These are phyloP conservation scores for Termitomyces heimii DNA, from an alignment of 768 basidiomycete species.

Conservation along the genomic window DNA sequence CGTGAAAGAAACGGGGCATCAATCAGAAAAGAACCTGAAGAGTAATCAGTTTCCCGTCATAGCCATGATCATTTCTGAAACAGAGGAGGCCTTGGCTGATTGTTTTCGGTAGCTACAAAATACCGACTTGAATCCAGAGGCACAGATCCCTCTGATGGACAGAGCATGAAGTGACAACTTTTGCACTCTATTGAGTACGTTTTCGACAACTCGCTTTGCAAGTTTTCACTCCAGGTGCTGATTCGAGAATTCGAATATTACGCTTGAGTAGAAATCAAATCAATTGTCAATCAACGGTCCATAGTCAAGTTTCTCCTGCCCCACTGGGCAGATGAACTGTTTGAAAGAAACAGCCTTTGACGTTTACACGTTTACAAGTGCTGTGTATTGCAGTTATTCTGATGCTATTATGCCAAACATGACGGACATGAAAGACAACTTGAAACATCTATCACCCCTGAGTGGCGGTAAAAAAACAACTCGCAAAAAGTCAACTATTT, in stretches of 20 bases:
- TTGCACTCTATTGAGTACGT: not conserved
- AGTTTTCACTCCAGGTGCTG: not conserved
- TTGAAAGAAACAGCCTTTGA: not conserved
- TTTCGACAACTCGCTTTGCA: not conserved
- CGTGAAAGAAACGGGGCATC: conserved; percentile 3
- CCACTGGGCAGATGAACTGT: not conserved
- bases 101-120: conserved; percentile 6
- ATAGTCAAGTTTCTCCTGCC: not conserved
- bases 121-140: not conserved
- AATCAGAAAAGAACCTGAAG: conserved; percentile 7
- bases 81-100: conserved; percentile 6
- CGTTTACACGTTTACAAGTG: not conserved
- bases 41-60: not conserved
- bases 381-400: not conserved
- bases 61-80: conserved; percentile 8
- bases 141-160: conserved; percentile 1
- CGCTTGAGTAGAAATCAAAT: not conserved
- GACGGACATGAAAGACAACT: not conserved
- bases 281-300: not conserved
- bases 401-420: not conserved
- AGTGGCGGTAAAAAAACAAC: not conserved
- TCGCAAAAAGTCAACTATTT: not conserved
- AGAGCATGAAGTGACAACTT: not conserved
- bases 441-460: conserved; percentile 2
- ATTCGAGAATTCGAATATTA: not conserved